Conservation (phyloP, 2,329 filamentous ascomycete species). For the Penicillium sp. region DNA sequence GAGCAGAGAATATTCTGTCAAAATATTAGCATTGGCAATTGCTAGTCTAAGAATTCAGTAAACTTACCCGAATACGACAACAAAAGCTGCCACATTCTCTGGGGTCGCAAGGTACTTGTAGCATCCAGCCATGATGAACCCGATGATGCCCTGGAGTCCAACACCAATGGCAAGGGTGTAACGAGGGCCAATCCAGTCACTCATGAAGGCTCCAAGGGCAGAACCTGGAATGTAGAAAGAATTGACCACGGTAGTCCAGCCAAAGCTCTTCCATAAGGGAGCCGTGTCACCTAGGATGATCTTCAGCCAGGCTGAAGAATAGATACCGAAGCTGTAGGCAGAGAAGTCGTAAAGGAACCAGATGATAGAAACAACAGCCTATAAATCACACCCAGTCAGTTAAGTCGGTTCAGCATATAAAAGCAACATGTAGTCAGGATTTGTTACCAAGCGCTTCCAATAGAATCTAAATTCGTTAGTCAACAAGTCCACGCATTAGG, state of each 20-base stretch:
- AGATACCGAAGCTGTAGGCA: slow-evolving; percentile 80
- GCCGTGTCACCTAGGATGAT: slow-evolving; percentile 61
- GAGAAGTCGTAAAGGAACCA: slow-evolving; percentile 92
- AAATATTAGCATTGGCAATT: not conserved
- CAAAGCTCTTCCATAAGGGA: slow-evolving; percentile 73
- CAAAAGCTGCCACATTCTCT: slow-evolving; percentile 69
- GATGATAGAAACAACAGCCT: slow-evolving; percentile 64
- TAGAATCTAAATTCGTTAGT: slow-evolving; percentile 62
- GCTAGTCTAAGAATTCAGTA: not conserved
- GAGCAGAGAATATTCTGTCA: slow-evolving; percentile 64
- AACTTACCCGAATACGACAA: slow-evolving; percentile 67
- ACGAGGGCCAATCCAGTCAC: slow-evolving; percentile 75
- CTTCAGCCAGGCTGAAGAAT: slow-evolving; percentile 61
- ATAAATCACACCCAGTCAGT: not conserved
- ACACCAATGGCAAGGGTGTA: slow-evolving; percentile 72
- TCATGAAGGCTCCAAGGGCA: slow-evolving; percentile 70
- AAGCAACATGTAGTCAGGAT: not conserved
- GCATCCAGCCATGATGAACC: slow-evolving; percentile 83
- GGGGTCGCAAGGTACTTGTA: slow-evolving; percentile 68
- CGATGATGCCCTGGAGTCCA: slow-evolving; percentile 68
- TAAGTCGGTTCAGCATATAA: slow-evolving; percentile 1
- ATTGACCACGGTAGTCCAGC: slow-evolving; percentile 86
- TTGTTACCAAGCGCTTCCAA: slow-evolving; percentile 62
- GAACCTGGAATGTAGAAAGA: slow-evolving; percentile 86
- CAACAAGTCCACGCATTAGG: slow-evolving; percentile 18